These are phyloP conservation scores for Solioccasus polychromus DNA, from an alignment of 768 basidiomycete species.

Conservation along the genomic window DNA sequence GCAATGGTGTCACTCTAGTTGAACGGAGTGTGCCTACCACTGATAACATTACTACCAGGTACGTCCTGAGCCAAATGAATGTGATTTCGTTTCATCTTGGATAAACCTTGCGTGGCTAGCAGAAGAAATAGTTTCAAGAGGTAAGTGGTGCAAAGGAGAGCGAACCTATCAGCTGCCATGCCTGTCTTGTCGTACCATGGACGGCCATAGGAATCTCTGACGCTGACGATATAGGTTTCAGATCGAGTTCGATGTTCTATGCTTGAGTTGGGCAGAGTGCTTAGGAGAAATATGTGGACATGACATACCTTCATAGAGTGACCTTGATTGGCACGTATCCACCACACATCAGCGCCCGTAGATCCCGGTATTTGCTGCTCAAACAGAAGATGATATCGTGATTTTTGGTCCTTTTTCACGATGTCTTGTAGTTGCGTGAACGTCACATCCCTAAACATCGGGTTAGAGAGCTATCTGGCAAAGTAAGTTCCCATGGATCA, in stretches of 20 bases:
- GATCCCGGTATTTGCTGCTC: slow-evolving; percentile 43
- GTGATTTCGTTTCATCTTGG: slow-evolving; percentile 85
- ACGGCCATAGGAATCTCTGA: slow-evolving; percentile 76
- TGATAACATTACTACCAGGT: slow-evolving; percentile 61
- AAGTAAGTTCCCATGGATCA: slow-evolving; percentile 5
- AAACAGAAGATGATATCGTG: slow-evolving; percentile 55
- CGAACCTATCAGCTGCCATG: slow-evolving; percentile 74
- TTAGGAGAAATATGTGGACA: neutral
- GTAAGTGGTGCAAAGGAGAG: neutral
- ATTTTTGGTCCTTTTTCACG: slow-evolving; percentile 65
- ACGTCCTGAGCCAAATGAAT: slow-evolving; percentile 89
- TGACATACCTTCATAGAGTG: slow-evolving; percentile 72
- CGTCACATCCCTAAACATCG: slow-evolving; percentile 62
- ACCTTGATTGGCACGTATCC: slow-evolving; percentile 89
- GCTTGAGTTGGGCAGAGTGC: neutral
- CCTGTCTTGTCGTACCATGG: slow-evolving; percentile 69
- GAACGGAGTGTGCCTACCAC: slow-evolving; percentile 51
- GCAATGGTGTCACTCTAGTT: neutral
- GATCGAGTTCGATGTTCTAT: slow-evolving; percentile 67
- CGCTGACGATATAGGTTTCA: slow-evolving; percentile 53
- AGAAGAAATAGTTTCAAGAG: neutral
- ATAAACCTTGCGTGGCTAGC: slow-evolving; percentile 68
- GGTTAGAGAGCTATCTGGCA: slow-evolving; percentile 57
- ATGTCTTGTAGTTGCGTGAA: slow-evolving; percentile 55
- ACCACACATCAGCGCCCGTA: slow-evolving; percentile 51